Evolutionary conservation across 2,329 filamentous ascomycete genomes (phyloP).

Genomic region (Hypoxylon sp.): DNA sequence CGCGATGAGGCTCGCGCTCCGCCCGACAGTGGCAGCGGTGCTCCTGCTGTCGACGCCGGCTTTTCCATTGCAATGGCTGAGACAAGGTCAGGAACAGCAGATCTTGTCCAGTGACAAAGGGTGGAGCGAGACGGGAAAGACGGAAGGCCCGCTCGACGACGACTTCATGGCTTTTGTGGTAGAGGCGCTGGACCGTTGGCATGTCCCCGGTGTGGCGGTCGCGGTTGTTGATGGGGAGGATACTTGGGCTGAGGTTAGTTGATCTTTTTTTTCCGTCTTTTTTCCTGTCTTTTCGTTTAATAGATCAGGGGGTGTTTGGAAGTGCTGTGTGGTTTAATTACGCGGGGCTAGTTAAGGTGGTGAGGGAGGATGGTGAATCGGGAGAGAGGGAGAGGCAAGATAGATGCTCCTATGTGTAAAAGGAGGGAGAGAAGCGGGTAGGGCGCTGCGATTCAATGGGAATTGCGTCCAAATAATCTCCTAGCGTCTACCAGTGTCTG

Average conservation of each 20-base stretch:
- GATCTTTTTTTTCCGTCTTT: slow-evolving; percentile 1
- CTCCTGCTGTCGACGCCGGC: slow-evolving; percentile 1
- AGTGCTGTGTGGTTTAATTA: background rate
- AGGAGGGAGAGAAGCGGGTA: background rate
- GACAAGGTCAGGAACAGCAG: too few species aligned
- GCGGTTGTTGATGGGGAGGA: slow-evolving; percentile 63
- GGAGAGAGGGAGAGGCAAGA: too few species aligned
- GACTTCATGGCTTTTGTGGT: slow-evolving; percentile 36
- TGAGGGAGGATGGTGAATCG: background rate
- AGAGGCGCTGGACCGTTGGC: slow-evolving; percentile 57
- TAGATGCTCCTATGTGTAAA: too few species aligned
- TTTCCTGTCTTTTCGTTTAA: background rate
- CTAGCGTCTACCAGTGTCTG: too few species aligned
- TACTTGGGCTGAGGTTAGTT: slow-evolving; percentile 58
- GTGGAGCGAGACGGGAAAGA: background rate
- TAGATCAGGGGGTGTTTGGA: background rate
- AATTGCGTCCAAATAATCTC: too few species aligned
- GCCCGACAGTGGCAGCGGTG: background rate
- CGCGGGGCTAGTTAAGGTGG: background rate
- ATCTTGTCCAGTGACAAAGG: background rate
- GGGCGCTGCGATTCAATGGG: too few species aligned
- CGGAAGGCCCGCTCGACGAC: slow-evolving; percentile 35
- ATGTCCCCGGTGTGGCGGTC: slow-evolving; percentile 65
- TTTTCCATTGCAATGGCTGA: background rate
- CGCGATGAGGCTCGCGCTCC: slow-evolving; percentile 16